Evolutionary conservation across 345 rosid species (phyloP).

Genomic region (Boechera stricta): DNA sequence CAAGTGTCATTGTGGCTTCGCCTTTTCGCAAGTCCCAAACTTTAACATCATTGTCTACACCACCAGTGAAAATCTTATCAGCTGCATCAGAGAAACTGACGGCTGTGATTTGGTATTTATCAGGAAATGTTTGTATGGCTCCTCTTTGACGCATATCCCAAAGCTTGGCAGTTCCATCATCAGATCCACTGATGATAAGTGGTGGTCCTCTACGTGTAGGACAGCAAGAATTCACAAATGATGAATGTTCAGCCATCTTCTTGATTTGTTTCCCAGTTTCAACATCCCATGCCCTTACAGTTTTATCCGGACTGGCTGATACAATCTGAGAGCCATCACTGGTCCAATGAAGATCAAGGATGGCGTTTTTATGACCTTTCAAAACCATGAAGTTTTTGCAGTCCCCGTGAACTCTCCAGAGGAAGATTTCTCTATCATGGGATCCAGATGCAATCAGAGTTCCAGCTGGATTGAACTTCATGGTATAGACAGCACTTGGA

Average conservation of each 20-base stretch:
- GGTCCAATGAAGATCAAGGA: conserved; percentile 94
- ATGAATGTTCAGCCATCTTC: conserved; percentile 96
- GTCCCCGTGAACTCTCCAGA: conserved; percentile 89
- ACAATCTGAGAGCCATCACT: conserved; percentile 88
- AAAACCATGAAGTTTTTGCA: conserved; percentile 96
- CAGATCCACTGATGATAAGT: conserved; percentile 91
- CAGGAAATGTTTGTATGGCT: conserved; percentile 98
- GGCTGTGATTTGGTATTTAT: conserved; percentile 95
- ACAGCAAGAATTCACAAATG: conserved; percentile 93
- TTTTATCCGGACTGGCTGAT: conserved; percentile 95
- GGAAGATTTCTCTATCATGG: conserved; percentile 90
- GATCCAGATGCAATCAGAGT: conserved; percentile 91
- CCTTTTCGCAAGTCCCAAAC: conserved; percentile 93
- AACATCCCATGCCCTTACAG: conserved; percentile 91
- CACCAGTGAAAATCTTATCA: conserved; percentile 91
- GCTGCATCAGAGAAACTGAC: conserved; percentile 95
- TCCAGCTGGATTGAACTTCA: conserved; percentile 94
- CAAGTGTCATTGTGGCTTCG: conserved; percentile 88
- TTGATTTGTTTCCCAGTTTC: conserved; percentile 93
- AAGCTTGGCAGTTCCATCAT: conserved; percentile 96
- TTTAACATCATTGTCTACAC: conserved; percentile 87
- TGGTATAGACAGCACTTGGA: conserved; percentile 80
- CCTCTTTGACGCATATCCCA: conserved; percentile 99
- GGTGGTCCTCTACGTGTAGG: conserved; percentile 92
- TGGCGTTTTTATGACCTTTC: conserved; percentile 94